phyloP scores from a whole-genome alignment of 495 filamentous ascomycete species.

The Jackrogersella multiformis region DNA sequence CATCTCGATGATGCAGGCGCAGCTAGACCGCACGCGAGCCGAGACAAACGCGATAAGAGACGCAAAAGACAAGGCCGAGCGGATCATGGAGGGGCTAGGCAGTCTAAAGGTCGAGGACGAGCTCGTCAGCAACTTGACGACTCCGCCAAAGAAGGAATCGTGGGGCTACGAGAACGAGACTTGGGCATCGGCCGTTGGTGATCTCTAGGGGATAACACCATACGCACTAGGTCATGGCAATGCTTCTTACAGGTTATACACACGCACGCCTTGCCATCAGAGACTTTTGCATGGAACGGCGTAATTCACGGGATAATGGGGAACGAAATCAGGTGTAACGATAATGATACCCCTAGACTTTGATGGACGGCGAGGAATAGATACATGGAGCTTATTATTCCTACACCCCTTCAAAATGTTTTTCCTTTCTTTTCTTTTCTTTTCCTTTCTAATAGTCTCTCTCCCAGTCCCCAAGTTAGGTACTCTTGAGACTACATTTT shows the following conservation, averaged over 20 bases:
- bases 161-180: slow-evolving; percentile 15
- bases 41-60: slow-evolving; percentile 81
- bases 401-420: neutral
- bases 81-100: slow-evolving; percentile 70
- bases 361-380: neutral
- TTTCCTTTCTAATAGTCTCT: neutral
- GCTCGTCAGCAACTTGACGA: slow-evolving; percentile 21
- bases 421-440: no score
- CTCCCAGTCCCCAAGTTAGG: neutral
- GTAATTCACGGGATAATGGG: neutral
- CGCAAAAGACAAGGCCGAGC: slow-evolving; percentile 75
- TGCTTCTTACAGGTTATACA: neutral
- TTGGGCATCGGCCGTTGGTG: slow-evolving; percentile 9
- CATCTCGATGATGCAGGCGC: slow-evolving; percentile 91
- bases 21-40: slow-evolving; percentile 73
- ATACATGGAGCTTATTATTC: neutral
- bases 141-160: slow-evolving; percentile 18
- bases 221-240: neutral
- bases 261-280: neutral
- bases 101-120: slow-evolving; percentile 53
- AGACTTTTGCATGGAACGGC: neutral
- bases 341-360: slow-evolving; percentile 22
- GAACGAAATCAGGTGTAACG: neutral
- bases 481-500: slow-evolving; percentile 3
- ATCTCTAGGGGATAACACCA: slow-evolving; percentile 5